Evolutionary conservation across 495 filamentous ascomycete species (phyloP), one percentile per base, ranked within the genome.

Genomic region (Trypethelium eluteriae): DNA sequence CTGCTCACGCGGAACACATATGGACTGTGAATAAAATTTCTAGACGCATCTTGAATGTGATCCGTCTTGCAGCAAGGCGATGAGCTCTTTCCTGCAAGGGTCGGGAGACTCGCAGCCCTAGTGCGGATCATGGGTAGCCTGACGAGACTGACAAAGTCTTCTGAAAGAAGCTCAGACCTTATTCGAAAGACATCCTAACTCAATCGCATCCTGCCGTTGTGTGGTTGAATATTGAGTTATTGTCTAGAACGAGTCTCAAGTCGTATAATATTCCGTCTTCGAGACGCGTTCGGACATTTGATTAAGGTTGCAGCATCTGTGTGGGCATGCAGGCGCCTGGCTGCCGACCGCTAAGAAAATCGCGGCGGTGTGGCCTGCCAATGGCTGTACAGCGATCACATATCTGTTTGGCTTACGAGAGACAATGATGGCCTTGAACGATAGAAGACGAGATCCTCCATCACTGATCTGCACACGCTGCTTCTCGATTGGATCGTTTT

Each of bases 241-340:
- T 35, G n/a, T 36, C 32, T 59, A 18, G 53, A 34, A 35, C 53
- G 32, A 59, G 34, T 7, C 34, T 14, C 53, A 59, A 59, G 53
- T 3, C 32, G 18, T 7, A 36, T 7, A 59, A 35, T 32, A 36
- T 35, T 32, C 53, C 32, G 18, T 36, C 36, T 36, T 34, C 14
- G 53, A 25, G 25, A 32, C 53, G 53, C 25, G 53, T 59, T 59
- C 53, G 53, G 53, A 59, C 36, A 59, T 59, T 59, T 36, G 14
- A 10, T 59, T 36, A 18, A 14, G 7, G 18, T 59, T 7, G n/a
- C 53, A 32, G 53, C 32, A 35, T 59, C 53, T 59, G 53, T 34
- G 36, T 36, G 53, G 53, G 6, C 36, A 36, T 14, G 3, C 34
- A 34, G 5, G 32, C 32, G 32, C 18, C n/a, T 53, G 32, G 32